phyloP scores from a whole-genome alignment of 176 grass and related monocot species.

The Pharus latifolius region DNA sequence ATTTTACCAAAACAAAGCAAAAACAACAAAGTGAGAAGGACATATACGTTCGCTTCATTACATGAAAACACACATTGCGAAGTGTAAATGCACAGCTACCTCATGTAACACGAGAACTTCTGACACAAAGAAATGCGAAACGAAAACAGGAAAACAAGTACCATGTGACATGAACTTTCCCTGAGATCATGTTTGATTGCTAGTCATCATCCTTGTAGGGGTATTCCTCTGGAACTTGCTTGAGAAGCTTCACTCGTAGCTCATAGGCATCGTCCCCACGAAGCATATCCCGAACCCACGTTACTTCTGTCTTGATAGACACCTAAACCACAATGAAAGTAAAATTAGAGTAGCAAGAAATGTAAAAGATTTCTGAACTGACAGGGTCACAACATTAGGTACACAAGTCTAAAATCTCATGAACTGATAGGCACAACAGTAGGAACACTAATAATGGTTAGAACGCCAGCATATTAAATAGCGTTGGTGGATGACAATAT shows the following conservation, averaged over 20 bases:
- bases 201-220: slow-evolving; percentile 96
- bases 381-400: background rate
- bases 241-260: slow-evolving; percentile 86
- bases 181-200: background rate
- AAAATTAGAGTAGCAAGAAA: background rate
- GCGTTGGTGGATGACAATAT: background rate
- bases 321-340: slow-evolving; percentile 37
- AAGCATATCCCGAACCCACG: slow-evolving; percentile 93
- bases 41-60: background rate
- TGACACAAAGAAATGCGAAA: background rate
- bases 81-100: background rate
- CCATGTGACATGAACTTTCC: background rate
- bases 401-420: background rate
- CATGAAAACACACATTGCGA: slow-evolving; percentile 6
- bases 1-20: background rate
- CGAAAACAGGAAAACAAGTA: background rate
- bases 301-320: slow-evolving; percentile 94
- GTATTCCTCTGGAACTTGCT: slow-evolving; percentile 96
- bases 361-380: background rate
- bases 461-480: background rate
- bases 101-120: slow-evolving; percentile 14
- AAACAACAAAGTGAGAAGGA: background rate
- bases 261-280: slow-evolving; percentile 87
- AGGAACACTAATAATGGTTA: background rate
- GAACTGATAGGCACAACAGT: background rate